These are phyloP conservation scores for Lactarius vividus DNA, from an alignment of 768 basidiomycete species.

Conservation along the genomic window DNA sequence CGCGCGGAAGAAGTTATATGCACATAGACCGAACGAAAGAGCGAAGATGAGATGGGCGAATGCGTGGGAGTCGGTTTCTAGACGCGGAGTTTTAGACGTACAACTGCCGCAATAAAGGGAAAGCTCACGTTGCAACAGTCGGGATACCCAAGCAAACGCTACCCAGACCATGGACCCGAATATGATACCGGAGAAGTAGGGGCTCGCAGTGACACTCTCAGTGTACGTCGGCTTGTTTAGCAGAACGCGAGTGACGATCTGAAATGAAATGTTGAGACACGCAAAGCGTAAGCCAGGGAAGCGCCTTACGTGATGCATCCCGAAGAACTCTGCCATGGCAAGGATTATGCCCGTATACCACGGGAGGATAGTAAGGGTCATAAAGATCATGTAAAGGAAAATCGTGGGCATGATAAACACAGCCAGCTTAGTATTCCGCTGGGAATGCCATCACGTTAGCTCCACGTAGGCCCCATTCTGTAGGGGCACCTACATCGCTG, in stretches of 20 bases:
- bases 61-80: slow-evolving; percentile 76
- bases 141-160: slow-evolving; percentile 73
- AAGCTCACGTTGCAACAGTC: slow-evolving; percentile 66
- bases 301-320: slow-evolving; percentile 82
- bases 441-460: slow-evolving; percentile 3
- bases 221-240: slow-evolving; percentile 80
- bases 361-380: slow-evolving; percentile 76
- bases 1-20: slow-evolving; percentile 89
- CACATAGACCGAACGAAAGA: slow-evolving; percentile 64
- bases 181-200: slow-evolving; percentile 94
- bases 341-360: slow-evolving; percentile 89
- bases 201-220: slow-evolving; percentile 80
- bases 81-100: neutral
- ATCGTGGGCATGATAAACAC: slow-evolving; percentile 78
- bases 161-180: slow-evolving; percentile 85
- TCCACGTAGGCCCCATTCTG: slow-evolving; percentile 4
- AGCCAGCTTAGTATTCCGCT: slow-evolving; percentile 80
- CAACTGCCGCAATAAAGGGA: neutral
- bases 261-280: slow-evolving; percentile 22
- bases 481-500: slow-evolving; percentile 53
- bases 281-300: neutral
- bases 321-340: slow-evolving; percentile 83
- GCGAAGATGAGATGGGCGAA: slow-evolving; percentile 77
- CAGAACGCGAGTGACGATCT: slow-evolving; percentile 84
- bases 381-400: slow-evolving; percentile 81